phyloP scores from a whole-genome alignment of 305 asterid species.

The Fraxinus sp. region DNA sequence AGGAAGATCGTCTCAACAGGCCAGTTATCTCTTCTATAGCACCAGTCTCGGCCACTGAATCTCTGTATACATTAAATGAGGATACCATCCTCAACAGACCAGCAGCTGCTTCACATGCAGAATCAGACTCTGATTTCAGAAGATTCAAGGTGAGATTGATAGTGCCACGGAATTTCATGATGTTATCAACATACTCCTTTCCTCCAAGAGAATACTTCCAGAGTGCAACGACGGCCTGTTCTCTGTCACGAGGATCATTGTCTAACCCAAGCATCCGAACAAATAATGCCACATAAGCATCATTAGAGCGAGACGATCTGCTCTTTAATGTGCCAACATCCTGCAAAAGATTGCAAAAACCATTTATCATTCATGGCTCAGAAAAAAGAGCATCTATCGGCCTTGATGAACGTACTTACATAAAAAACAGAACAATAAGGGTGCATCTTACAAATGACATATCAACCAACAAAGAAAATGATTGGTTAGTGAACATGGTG shows the following conservation, averaged over 20 bases:
- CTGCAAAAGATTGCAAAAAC: slow-evolving; percentile 38
- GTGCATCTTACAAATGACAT: background rate
- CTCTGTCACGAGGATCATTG: slow-evolving; percentile 72
- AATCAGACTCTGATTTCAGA: slow-evolving; percentile 61
- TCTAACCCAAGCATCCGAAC: slow-evolving; percentile 84
- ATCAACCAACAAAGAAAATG: background rate
- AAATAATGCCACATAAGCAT: slow-evolving; percentile 59
- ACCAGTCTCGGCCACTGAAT: slow-evolving; percentile 68
- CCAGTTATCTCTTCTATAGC: slow-evolving; percentile 76
- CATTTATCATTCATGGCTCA: background rate
- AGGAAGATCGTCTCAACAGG: slow-evolving; percentile 55
- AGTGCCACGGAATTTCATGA: slow-evolving; percentile 61
- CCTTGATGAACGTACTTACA: slow-evolving; percentile 2
- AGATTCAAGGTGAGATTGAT: slow-evolving; percentile 75
- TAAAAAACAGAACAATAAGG: slow-evolving; percentile 1
- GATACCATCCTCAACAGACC: slow-evolving; percentile 70
- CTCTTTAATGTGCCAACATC: slow-evolving; percentile 40
- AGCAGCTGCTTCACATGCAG: slow-evolving; percentile 89
- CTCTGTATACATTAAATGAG: slow-evolving; percentile 60
- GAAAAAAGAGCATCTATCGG: slow-evolving; percentile 1
- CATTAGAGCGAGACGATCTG: slow-evolving; percentile 41
- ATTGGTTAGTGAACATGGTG: background rate
- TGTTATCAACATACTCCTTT: slow-evolving; percentile 61
- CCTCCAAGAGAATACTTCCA: slow-evolving; percentile 90
- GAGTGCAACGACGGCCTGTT: slow-evolving; percentile 67